phyloP scores from a whole-genome alignment of 805 yeast genomes.

The Metschnikowia bowlesiae region DNA sequence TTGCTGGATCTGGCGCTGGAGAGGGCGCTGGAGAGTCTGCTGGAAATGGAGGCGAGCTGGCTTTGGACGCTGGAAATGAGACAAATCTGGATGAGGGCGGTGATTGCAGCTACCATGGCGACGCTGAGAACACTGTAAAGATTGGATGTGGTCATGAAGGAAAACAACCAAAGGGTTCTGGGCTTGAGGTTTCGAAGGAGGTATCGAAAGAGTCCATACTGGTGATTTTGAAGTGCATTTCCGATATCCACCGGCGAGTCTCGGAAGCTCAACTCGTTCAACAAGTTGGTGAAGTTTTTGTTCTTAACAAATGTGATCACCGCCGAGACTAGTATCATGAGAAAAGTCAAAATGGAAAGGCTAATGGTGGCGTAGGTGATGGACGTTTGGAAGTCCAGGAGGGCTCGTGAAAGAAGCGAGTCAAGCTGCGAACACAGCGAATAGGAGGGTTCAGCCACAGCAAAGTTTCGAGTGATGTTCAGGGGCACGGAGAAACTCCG shows the following conservation, averaged over 20 bases:
- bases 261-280: not conserved
- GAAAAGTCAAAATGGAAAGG: conserved; percentile 3
- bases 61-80: not conserved
- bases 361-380: conserved; percentile 5
- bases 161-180: conserved; percentile 7
- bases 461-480: not conserved
- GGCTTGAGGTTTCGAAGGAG: conserved; percentile 4
- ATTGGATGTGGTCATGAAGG: conserved; percentile 5
- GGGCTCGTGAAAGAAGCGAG: not conserved
- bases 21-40: not conserved
- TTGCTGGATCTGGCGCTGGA: not conserved
- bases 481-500: not conserved
- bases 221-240: conserved; percentile 5
- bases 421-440: not conserved
- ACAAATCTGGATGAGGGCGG: not conserved
- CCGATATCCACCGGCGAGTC: conserved; percentile 9
- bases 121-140: not conserved
- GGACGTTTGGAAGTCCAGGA: not conserved
- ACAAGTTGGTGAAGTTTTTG: not conserved
- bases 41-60: not conserved
- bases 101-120: not conserved
- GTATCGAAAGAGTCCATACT: conserved; percentile 8
- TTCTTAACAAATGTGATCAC: conserved; percentile 4
- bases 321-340: conserved; percentile 3
- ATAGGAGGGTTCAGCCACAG: not conserved